A percentile compares a stretch with the other conserved stretches of the same genome.
Conservation (phyloP, 2,329 filamentous ascomycete species). For the Fusarium virguliforme region DNA sequence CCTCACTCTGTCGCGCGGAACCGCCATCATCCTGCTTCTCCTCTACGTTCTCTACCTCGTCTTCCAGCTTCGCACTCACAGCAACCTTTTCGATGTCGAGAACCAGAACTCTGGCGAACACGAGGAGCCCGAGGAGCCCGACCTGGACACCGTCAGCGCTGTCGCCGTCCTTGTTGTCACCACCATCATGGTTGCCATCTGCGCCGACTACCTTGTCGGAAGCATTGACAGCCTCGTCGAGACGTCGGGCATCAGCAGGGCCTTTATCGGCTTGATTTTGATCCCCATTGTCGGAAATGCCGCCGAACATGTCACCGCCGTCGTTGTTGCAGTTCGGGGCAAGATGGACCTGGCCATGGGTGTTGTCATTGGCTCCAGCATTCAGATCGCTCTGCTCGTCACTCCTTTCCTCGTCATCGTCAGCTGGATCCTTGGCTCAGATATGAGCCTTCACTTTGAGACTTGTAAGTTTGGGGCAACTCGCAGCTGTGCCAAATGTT, state of each 20-base stretch:
- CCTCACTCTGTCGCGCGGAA: conserved; percentile 81
- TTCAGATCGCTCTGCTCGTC: conserved; percentile 87
- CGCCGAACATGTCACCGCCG: conserved; percentile 85
- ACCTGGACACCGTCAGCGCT: conserved; percentile 76
- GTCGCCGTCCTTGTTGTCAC: conserved; percentile 76
- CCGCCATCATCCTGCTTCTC: conserved; percentile 81
- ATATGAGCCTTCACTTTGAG: conserved; percentile 87
- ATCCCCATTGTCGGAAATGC: conserved; percentile 87
- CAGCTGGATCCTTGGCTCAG: conserved; percentile 81
- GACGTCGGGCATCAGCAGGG: conserved; percentile 81
- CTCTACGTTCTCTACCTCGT: too few species aligned
- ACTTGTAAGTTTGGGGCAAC: conserved; percentile 60
- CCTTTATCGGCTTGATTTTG: conserved; percentile 84
- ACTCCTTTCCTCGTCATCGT: conserved; percentile 86
- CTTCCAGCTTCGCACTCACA: too few species aligned
- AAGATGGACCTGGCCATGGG: conserved; percentile 84
- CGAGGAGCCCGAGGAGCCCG: conserved; percentile 62
- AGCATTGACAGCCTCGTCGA: conserved; percentile 82
- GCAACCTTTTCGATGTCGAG: too few species aligned
- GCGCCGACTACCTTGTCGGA: conserved; percentile 83
- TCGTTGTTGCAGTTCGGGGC: conserved; percentile 83
- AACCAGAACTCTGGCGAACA: too few species aligned
- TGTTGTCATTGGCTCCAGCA: conserved; percentile 85
- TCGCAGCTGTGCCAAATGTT: background rate
- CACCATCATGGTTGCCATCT: conserved; percentile 81